Evolutionary conservation across 2,329 filamentous ascomycete genomes (phyloP), one percentile per base, ranked within the genome.

Genomic region (Phoma sp.): DNA sequence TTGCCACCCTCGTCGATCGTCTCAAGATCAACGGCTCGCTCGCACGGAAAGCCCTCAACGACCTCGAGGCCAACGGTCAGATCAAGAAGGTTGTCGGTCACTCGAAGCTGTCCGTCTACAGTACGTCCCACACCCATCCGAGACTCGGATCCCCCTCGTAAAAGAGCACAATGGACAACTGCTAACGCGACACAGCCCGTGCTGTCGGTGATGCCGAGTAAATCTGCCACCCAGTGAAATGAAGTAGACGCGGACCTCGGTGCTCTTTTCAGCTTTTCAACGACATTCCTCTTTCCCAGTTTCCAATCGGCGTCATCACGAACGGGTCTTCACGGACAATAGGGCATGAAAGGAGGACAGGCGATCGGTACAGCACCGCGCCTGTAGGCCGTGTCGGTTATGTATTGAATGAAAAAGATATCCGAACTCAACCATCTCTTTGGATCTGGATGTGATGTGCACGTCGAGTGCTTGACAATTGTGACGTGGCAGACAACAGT

Each of bases 21-120:
- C 88, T 99, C 82, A 99, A 99, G 92, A 96, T 99, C 87, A 99
- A 99, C 86, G 96, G 95, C 77, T 96, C 92, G 73, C 85, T 99
- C 77, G 95, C 95, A 71, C 89, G 95, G 77, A 84, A 86, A 83
- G 93, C 91, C 81, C 84, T 98, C 69, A 84, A 84, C 78, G 93
- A 98, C 78, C 86, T 98, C 73, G 93, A 98, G 89, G 92, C 96
- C 86, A 95, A 93, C 87, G 95, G 93, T 74, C 87, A 92, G 81
- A 99, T 99, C 85, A 96, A 95, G 89, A 93, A 96, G 82, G 86
- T 99, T 74, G 92, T 98, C 69, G 87, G 87, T 70, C 96, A 99
- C 87, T 93, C 89, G 84, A 95, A 93, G 86, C 89, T 96, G 87
- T 91, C 89, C 86, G 96, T 99, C 84, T 99, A 97, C 91, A 99